Evolutionary conservation across 208 protist genomes (phyloP), one percentile per base, ranked within the genome.

Genomic region (Strigomonas culicis): DNA sequence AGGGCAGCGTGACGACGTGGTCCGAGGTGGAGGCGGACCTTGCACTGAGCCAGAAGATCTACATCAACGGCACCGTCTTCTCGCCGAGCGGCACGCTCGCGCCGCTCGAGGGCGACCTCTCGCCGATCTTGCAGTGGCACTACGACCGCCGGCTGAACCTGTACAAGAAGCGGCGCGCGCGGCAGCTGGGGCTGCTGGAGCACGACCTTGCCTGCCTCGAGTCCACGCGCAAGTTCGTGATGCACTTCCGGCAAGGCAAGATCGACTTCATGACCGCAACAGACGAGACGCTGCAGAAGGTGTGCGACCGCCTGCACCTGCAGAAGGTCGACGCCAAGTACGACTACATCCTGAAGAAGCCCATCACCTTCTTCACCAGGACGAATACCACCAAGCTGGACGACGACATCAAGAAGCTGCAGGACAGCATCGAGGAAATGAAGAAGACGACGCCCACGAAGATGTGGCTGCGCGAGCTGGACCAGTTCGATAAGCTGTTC

Each of bases 381-480:
- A 93, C 85, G 24, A 94, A 79, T 68, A 72, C 80, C 1, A 87
- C 95, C 66, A 93, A 90, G 63, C 75, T 96, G n/a, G 55, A 64
- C 32, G 46, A 49, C 2, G 76, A 92, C 24, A 89, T 97, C 25
- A 49, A 53, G 19, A 76, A 79, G 22, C 88, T 66, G 6, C 75
- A 89, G 66, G 47, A 63, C n/a, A 68, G 82, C 53, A 83, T 97
- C 22, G 78, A 89, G 3, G 63, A 74, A 27, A 62, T 99, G 55
- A 79, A 92, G 51, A 77, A 84, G 55, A 96, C 75, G 22, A 90
- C 89, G 7, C 83, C 89, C 30, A 80, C 90, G 44, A 82, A 92
- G 70, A 72, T 98, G 58, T 98, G 93, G 93, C 51, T 82, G 19
- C 58, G 52, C 22, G 93, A 98, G 63, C 75, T 98, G 4, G 90